Evolutionary conservation across 345 rosid species (phyloP).

Genomic region (Boechera retrofracta): DNA sequence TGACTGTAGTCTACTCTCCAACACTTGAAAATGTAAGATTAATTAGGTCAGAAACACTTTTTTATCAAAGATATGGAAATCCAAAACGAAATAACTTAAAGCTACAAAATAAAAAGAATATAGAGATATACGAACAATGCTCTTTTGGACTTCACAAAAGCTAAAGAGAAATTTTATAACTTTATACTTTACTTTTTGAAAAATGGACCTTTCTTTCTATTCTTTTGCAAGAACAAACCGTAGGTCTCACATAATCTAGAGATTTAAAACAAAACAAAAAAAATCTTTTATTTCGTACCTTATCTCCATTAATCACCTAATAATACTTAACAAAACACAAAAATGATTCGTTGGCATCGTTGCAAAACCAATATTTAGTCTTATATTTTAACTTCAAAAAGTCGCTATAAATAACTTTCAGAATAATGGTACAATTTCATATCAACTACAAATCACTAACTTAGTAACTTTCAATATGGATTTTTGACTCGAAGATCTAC

Average conservation of each 20-base stretch:
- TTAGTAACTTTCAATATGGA: too few species aligned
- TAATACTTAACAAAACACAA: not conserved
- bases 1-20: not conserved
- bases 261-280: not conserved
- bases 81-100: not conserved
- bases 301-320: slow-evolving; percentile 17
- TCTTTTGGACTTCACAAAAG: slow-evolving; percentile 40
- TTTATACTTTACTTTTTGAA: slow-evolving; percentile 32
- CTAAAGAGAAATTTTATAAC: slow-evolving; percentile 10
- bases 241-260: slow-evolving; percentile 44
- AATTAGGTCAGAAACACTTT: slow-evolving; percentile 7
- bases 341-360: not conserved
- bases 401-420: too few species aligned
- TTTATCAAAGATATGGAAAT: not conserved
- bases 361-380: not conserved
- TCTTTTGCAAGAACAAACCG: slow-evolving; percentile 28
- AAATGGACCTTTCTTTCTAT: slow-evolving; percentile 9
- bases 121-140: slow-evolving; percentile 35
- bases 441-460: too few species aligned
- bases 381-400: not conserved
- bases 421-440: too few species aligned
- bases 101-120: not conserved
- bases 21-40: not conserved
- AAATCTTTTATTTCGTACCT: not conserved
- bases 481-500: too few species aligned